Conservation (phyloP, 768 basidiomycete species). For the Suillus decipiens region DNA sequence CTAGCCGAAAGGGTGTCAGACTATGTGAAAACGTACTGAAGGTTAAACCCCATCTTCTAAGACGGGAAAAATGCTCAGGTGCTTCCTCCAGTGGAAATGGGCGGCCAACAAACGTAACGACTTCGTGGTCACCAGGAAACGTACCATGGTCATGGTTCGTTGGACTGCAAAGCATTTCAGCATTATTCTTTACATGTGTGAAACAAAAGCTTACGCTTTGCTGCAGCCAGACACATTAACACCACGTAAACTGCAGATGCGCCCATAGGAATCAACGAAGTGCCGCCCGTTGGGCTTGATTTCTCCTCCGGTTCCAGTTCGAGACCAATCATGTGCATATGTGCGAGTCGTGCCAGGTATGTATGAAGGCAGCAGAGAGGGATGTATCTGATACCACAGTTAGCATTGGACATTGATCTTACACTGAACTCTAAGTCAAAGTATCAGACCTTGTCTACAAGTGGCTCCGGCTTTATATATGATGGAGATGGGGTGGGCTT, state of each 20-base stretch:
- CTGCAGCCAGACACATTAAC: conserved; percentile 83
- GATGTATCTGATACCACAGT: conserved; percentile 36
- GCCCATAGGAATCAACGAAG: conserved; percentile 78
- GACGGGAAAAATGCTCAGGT: conserved; percentile 75
- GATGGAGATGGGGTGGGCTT: conserved; percentile 11
- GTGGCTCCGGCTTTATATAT: background rate
- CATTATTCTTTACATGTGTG: background rate
- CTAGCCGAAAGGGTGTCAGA: background rate
- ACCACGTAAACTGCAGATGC: conserved; percentile 80
- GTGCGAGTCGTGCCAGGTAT: conserved; percentile 47
- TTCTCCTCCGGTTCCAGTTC: conserved; percentile 51
- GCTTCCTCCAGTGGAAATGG: conserved; percentile 93
- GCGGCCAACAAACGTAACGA: conserved; percentile 83
- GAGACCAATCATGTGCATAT: conserved; percentile 78
- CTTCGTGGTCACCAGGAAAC: conserved; percentile 65
- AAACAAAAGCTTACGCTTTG: conserved; percentile 63
- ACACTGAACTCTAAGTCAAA: background rate
- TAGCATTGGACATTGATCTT: background rate
- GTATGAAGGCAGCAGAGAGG: conserved; percentile 49
- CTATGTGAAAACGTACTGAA: conserved; percentile 56
- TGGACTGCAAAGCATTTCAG: conserved; percentile 47
- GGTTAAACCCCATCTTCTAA: conserved; percentile 85
- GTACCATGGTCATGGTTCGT: conserved; percentile 63
- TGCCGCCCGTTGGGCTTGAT: conserved; percentile 71
- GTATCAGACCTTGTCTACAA: background rate